Evolutionary conservation across 768 basidiomycete genomes (phyloP), one percentile per base, ranked within the genome.

Genomic region (Tricholomella constricta): DNA sequence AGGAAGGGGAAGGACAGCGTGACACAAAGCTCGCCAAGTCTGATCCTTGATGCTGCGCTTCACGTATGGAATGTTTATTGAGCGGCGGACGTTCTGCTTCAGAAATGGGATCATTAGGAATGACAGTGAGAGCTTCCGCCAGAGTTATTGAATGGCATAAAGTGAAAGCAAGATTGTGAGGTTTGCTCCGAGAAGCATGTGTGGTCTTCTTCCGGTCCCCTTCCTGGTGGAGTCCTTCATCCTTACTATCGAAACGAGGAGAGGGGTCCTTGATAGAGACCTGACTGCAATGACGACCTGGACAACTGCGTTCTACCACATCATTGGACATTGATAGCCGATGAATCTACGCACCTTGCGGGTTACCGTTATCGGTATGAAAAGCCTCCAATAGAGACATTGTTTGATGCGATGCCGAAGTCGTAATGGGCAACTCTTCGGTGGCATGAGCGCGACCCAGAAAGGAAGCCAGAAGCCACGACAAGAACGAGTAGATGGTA

Each of bases 401-500:
- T 5, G 51, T 53, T 20, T 52, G 56, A 5, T 52, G 56, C 5
- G 56, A 57, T 10, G 29, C 22, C n/a, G 52, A 50, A 27, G 29
- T 53, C 4, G 45, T 43, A 27, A 50, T 53, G 19, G 56, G 56
- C 36, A 57, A 23, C 27, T 57, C 52, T 29, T 49, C 51, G 12
- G 45, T 31, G 23, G 51, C 51, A 23, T 44, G 42, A 27, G 51
- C 20, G 20, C 31, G 56, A 25, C 41, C 40, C 32, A 49, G 45
- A 15, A 51, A 23, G 5, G 40, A 44, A 32, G 43, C 15, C 43
- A 57, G 37, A 36, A 57, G 37, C 56, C 56, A 57, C 12, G 48
- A 57, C 20, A 57, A 49, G 48, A 57, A 57, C 42, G 56, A 52
- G 36, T 27, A 36, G 43, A 57, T 41, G 29, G 42, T 43, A 12